A percentile compares a stretch with the other conserved stretches of the same genome.
phyloP scores from a whole-genome alignment of 192 early-diverging fungal genomes.

The Coemansia sp. region DNA sequence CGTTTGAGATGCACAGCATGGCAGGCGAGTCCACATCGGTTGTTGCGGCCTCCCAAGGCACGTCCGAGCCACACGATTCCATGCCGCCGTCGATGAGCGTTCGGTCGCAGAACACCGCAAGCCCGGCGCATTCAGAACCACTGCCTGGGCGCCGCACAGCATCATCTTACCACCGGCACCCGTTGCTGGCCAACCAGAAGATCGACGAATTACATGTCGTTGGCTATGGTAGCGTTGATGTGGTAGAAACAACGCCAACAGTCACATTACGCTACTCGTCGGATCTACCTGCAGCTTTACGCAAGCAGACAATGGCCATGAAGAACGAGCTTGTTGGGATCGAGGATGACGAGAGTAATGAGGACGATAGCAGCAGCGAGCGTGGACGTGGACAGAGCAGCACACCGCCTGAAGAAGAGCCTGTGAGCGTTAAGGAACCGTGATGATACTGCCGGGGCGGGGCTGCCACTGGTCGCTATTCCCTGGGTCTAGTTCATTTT shows the following conservation, averaged over 20 bases:
- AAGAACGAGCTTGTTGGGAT: slow-evolving; percentile 57
- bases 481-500: no score
- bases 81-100: neutral
- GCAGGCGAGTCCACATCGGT: slow-evolving; percentile 2
- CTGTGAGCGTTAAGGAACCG: neutral
- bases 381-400: slow-evolving; percentile 1
- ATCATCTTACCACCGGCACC: slow-evolving; percentile 8
- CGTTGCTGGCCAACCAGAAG: slow-evolving; percentile 45
- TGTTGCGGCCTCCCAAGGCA: neutral
- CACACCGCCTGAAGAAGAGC: neutral
- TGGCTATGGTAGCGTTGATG: slow-evolving; percentile 50
- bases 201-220: slow-evolving; percentile 51
- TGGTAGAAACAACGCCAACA: slow-evolving; percentile 50
- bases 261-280: slow-evolving; percentile 55
- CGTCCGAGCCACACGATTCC: neutral
- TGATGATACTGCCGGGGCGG: no score
- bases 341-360: slow-evolving; percentile 30
- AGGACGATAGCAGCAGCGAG: slow-evolving; percentile 40
- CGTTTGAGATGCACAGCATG: slow-evolving; percentile 46
- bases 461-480: no score
- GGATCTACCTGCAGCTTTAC: slow-evolving; percentile 37
- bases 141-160: neutral
- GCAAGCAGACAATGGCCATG: slow-evolving; percentile 52
- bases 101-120: neutral
- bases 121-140: slow-evolving; percentile 9